Base-by-base conservation (phyloP, 1,284 basidiomycete species). In the Laetiporus sulphureus region DNA sequence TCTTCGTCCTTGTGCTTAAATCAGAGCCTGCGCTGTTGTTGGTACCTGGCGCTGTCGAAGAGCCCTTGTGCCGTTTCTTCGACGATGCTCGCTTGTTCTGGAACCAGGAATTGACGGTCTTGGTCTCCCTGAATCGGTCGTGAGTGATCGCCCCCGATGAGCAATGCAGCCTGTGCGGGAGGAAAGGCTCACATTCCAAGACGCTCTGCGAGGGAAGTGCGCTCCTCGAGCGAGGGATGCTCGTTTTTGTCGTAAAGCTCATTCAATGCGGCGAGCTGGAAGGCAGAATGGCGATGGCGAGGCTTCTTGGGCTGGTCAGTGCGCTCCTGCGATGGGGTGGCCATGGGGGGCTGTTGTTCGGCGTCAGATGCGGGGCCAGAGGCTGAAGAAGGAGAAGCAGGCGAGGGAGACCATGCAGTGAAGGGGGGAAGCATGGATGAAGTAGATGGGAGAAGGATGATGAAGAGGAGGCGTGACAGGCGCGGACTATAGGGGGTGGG, bases 91-190 rank as follows among this genome's bases (percentile, higher is more conserved):
- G 74, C 69, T 85, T 87, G 60, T 87, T 87, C 63, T 87, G 84
- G 64, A 87, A 87, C 81, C 83, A 87, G 19, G 83, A 81, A 57
- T 84, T 84, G 56, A 87, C 83, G 2, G 81, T 84, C 71, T 87
- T 87, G 60, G 75, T 78, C 58, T 86, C 81, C 80, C 83, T 87
- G 56, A 27, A 41, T 40, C 32, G 42, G 29, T 30, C 37, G 36
- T 37, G 42, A 49, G 51, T 47, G 46, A 37, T 25, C n/a, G 30
- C 21, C 31, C 23, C 16, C 36, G 36, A 23, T 37, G 36, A 27
- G 40, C 50, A 34, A 52, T 46, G 40, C 38, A 38, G 48, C 43
- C 34, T 21, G 27, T 10, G 36, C 27, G n/a, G n/a, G 38, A 30
- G 32, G 25, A 27, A 27, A 42, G 44, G 71, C 83, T 61, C 56